Evolutionary conservation across 2,329 filamentous ascomycete genomes (phyloP), one percentile per base, ranked within the genome.

Genomic region (Penicillium janthinellum): DNA sequence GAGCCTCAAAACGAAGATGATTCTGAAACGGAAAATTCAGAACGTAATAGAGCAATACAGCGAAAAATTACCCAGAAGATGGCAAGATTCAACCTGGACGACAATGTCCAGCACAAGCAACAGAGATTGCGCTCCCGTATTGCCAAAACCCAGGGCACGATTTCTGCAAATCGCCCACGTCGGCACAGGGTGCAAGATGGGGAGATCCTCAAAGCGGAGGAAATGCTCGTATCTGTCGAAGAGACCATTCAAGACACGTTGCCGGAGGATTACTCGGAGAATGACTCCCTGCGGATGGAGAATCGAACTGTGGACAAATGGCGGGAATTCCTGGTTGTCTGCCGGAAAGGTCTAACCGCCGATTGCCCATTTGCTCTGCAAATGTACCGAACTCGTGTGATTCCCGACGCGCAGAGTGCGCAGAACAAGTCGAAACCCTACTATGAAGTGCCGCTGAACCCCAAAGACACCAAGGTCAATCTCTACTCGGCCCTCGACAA

Each of bases 401-500:
- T 90, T 52, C 85, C 86, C 2, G 83, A 85, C 48, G 80, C 85
- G 31, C 83, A 88, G 66, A 77, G 77, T 8, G 73, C 79, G 8
- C 79, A 81, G 53, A 79, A 81, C 45, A 83, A 82, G 65, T 84
- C 22, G 6, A 53, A 53, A 20, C 83, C 84, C 15, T 81, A 83
- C 49, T 81, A 85, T 55, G 80, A 88, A 65, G 81, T 89, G n/a
- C 76, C 79, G 5, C 75, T 89, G 11, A 80, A 81, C 50, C 79
- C 76, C 17, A 84, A 81, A 61, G 77, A 76, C 20, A 82, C 84
- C 12, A 81, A 78, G 51, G 83, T 88, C 57, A 89, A 89, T 61
- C 71, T 90, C 2, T 90, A 85, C 67, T 89, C 87, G 1, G 80
- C 86, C 3, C 76, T 90, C 15, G 87, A 90, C 73, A 90, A 90